Evolutionary conservation across 2,329 filamentous ascomycete species (phyloP).

Genomic region (Cercospora berteroae): DNA sequence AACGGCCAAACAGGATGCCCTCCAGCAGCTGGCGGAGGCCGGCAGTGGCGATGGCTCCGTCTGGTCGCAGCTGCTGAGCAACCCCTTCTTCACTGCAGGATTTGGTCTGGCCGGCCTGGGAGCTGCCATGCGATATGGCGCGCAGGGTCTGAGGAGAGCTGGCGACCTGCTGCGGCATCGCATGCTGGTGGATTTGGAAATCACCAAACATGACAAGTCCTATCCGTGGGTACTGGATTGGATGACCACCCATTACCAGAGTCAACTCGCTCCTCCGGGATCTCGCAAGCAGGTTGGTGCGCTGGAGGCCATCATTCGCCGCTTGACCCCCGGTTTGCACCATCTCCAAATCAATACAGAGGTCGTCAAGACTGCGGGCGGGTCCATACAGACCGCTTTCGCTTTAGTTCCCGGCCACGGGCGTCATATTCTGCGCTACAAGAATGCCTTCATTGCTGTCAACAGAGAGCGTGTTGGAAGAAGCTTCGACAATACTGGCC

Average conservation of each 20-base stretch:
- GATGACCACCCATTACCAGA: slow-evolving; percentile 65
- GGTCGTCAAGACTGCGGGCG: slow-evolving; percentile 61
- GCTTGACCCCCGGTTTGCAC: slow-evolving; percentile 60
- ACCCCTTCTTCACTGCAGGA: slow-evolving; percentile 59
- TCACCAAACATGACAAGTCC: slow-evolving; percentile 87
- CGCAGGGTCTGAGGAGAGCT: slow-evolving; percentile 70
- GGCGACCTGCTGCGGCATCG: slow-evolving; percentile 75
- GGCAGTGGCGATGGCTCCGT: slow-evolving; percentile 41
- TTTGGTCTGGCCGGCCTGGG: slow-evolving; percentile 89
- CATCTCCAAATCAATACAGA: slow-evolving; percentile 65
- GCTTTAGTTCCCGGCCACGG: slow-evolving; percentile 89
- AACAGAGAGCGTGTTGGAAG: slow-evolving; percentile 79
- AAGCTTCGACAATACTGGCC: slow-evolving; percentile 74
- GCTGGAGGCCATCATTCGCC: slow-evolving; percentile 55
- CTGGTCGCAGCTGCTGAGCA: slow-evolving; percentile 47
- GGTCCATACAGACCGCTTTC: slow-evolving; percentile 75
- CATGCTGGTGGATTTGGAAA: slow-evolving; percentile 91
- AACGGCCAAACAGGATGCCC: slow-evolving; percentile 33
- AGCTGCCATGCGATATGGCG: slow-evolving; percentile 74
- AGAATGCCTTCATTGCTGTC: slow-evolving; percentile 82
- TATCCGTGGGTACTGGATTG: slow-evolving; percentile 94
- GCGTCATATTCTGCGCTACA: slow-evolving; percentile 81
- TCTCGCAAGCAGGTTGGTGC: slow-evolving; percentile 39
- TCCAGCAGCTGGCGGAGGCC: slow-evolving; percentile 40
- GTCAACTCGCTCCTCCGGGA: slow-evolving; percentile 41